Evolutionary conservation across 164 flowering plant species (phyloP).

Genomic region (Cinnamomum chago): DNA sequence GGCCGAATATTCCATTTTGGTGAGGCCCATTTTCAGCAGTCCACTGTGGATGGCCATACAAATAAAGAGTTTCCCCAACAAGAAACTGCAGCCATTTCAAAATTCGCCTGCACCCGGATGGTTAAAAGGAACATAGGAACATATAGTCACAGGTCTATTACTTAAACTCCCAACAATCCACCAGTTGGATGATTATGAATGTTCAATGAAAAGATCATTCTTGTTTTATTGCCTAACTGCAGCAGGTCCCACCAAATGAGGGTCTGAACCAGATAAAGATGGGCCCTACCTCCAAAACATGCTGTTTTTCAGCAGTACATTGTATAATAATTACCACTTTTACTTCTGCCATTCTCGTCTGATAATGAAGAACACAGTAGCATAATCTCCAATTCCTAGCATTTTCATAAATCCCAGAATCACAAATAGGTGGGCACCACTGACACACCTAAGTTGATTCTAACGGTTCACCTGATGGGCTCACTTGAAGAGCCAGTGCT

Average conservation of each 20-base stretch:
- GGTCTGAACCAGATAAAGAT: not conserved
- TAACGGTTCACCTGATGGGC: not conserved
- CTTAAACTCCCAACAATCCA: no score
- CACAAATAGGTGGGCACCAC: not conserved
- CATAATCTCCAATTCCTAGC: not conserved
- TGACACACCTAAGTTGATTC: not conserved
- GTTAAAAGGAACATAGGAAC: no score
- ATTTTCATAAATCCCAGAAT: not conserved
- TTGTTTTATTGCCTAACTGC: no score
- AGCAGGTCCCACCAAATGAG: no score
- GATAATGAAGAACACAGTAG: no score
- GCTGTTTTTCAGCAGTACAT: not conserved
- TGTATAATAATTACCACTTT: not conserved
- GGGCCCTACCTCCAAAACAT: not conserved
- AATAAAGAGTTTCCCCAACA: no score
- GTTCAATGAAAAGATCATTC: no score
- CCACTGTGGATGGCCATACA: not conserved
- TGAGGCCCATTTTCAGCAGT: not conserved
- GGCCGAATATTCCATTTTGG: not conserved
- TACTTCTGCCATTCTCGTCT: not conserved
- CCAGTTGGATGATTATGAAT: no score
- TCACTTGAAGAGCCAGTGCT: not conserved
- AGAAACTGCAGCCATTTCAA: no score
- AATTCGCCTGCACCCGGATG: no score
- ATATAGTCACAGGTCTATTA: no score